Evolutionary conservation across 345 rosid species (phyloP).

Genomic region (Durio zibethinus): DNA sequence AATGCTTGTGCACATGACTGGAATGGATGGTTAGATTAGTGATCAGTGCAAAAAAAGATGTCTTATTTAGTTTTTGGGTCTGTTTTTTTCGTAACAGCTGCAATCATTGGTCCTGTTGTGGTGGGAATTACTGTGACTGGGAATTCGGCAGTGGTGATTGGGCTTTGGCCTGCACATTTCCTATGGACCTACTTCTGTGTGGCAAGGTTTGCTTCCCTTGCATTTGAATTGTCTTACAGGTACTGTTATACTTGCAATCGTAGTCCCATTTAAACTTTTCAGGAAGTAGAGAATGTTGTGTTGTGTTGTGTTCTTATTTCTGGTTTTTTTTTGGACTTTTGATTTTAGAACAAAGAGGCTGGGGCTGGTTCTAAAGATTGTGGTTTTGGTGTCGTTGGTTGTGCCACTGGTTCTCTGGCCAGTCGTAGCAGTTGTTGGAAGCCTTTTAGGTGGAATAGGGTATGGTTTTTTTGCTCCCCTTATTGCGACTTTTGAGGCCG

Average conservation of each 20-base stretch:
- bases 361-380: constrained; percentile 65
- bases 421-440: constrained; percentile 51
- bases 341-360: constrained; percentile 60
- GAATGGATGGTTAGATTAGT: background rate
- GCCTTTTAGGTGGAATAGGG: constrained; percentile 72
- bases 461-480: constrained; percentile 74
- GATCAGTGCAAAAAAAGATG: constrained; percentile 56
- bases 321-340: background rate
- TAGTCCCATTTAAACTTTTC: background rate
- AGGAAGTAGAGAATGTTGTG: background rate
- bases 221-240: background rate
- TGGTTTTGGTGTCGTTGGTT: constrained; percentile 49
- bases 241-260: background rate
- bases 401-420: constrained; percentile 76
- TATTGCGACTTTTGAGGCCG: constrained; percentile 72
- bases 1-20: background rate
- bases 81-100: constrained; percentile 33
- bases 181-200: constrained; percentile 74
- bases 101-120: constrained; percentile 51
- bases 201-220: constrained; percentile 41
- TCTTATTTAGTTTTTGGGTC: background rate
- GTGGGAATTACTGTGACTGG: constrained; percentile 47
- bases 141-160: constrained; percentile 57
- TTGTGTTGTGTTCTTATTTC: background rate
- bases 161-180: constrained; percentile 84